phyloP scores from a whole-genome alignment of 2,329 filamentous ascomycete genomes.

The Colletotrichum tropicale region DNA sequence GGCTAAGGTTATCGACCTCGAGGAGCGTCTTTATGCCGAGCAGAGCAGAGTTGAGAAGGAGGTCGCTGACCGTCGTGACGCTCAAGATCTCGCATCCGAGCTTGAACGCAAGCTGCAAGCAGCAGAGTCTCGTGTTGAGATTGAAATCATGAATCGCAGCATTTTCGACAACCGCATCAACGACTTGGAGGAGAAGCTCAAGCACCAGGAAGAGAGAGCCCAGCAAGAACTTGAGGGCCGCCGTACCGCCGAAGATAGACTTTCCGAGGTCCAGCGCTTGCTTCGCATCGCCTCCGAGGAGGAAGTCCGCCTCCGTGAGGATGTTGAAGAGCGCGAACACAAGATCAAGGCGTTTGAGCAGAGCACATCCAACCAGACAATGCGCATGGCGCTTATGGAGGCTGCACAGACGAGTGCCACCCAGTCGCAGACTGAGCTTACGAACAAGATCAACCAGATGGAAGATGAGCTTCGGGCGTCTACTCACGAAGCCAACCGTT shows the following conservation, averaged over 20 bases:
- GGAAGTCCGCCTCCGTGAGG: conserved; percentile 69
- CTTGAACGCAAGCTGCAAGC: conserved; percentile 59
- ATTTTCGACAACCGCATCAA: conserved; percentile 65
- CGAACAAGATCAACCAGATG: conserved; percentile 56
- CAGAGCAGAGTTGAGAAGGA: conserved; percentile 55
- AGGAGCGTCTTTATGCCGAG: conserved; percentile 57
- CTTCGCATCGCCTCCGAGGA: conserved; percentile 75
- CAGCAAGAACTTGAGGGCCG: conserved; percentile 69
- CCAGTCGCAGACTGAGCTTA: conserved; percentile 60
- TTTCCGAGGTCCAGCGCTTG: conserved; percentile 74
- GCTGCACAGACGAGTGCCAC: conserved; percentile 65
- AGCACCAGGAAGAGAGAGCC: conserved; percentile 64
- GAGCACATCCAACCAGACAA: conserved; percentile 55
- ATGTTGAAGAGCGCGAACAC: conserved; percentile 72
- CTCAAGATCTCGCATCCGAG: conserved; percentile 59
- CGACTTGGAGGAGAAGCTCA: conserved; percentile 73
- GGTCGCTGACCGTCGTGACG: conserved; percentile 49
- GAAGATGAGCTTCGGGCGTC: conserved; percentile 61
- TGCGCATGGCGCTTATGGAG: conserved; percentile 71
- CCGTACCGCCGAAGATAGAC: conserved; percentile 72
- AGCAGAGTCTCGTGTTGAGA: conserved; percentile 63
- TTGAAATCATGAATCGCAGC: conserved; percentile 66
- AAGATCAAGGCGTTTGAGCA: conserved; percentile 67
- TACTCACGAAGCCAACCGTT: conserved; percentile 63
- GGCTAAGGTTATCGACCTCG: conserved; percentile 62